Conservation (phyloP, 768 basidiomycete genomes). For the Crepidotus variabilis region DNA sequence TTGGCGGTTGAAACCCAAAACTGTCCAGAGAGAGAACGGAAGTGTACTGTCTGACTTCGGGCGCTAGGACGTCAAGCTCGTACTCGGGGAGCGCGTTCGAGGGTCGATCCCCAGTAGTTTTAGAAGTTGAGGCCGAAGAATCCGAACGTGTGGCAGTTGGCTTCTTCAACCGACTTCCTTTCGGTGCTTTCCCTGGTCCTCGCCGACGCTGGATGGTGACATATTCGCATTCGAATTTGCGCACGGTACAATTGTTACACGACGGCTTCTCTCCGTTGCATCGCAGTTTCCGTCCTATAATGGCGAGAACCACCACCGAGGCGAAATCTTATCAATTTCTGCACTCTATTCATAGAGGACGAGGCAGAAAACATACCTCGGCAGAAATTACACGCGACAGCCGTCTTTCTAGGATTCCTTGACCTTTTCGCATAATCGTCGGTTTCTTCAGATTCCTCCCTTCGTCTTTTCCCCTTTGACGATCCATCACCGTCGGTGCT, state of each 20-base stretch:
- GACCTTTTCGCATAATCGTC: slow-evolving; percentile 25
- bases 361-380: slow-evolving; percentile 45
- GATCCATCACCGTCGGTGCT: slow-evolving; percentile 21
- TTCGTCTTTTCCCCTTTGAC: slow-evolving; percentile 26
- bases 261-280: slow-evolving; percentile 66
- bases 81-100: slow-evolving; percentile 16
- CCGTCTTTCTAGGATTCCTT: slow-evolving; percentile 42
- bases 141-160: background rate
- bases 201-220: slow-evolving; percentile 50
- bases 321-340: slow-evolving; percentile 8
- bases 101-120: slow-evolving; percentile 11
- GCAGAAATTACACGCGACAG: slow-evolving; percentile 76
- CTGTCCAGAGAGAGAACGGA: slow-evolving; percentile 26
- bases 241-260: slow-evolving; percentile 60
- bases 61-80: slow-evolving; percentile 24
- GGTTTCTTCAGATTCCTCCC: slow-evolving; percentile 19
- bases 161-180: slow-evolving; percentile 50
- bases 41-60: slow-evolving; percentile 27
- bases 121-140: slow-evolving; percentile 10
- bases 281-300: slow-evolving; percentile 65
- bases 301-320: slow-evolving; percentile 1
- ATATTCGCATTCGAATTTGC: slow-evolving; percentile 51
- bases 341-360: slow-evolving; percentile 14
- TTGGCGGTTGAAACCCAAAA: slow-evolving; percentile 26
- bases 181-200: slow-evolving; percentile 73